Conservation (phyloP, 441 rosid genomes). For the Mallotus japonicus region DNA sequence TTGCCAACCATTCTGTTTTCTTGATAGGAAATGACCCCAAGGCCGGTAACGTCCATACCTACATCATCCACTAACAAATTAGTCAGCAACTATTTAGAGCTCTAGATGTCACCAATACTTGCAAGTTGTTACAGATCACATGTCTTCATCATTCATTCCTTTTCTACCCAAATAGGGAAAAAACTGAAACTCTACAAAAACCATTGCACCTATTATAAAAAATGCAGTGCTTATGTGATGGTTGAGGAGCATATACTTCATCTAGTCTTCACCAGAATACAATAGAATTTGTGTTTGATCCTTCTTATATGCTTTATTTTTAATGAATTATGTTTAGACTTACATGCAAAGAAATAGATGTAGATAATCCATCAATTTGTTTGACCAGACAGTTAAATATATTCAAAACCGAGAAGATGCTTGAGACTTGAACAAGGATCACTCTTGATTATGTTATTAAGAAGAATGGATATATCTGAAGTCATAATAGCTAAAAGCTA, state of each 20-base stretch:
- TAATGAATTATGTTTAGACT: too few relatives aligned
- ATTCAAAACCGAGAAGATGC: background rate
- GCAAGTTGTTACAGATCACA: background rate
- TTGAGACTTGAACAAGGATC: background rate
- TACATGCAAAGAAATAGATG: too few relatives aligned
- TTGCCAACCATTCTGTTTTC: conserved; percentile 77
- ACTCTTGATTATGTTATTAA: background rate
- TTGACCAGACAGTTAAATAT: background rate
- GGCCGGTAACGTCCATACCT: conserved; percentile 98
- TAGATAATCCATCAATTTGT: background rate
- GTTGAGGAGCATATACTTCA: background rate
- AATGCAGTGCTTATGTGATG: background rate
- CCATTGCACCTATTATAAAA: background rate
- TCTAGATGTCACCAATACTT: background rate
- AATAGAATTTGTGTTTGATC: background rate
- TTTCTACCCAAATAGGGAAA: background rate
- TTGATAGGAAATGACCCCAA: conserved; percentile 48
- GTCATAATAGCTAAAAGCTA: background rate
- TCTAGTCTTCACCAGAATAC: background rate
- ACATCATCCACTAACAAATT: conserved; percentile 26
- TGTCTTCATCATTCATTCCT: background rate
- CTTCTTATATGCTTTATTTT: background rate
- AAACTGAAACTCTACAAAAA: background rate
- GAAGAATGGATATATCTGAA: background rate
- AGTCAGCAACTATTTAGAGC: background rate